phyloP scores from a whole-genome alignment of 1,284 basidiomycete species.

The Neolentinus lepideus region DNA sequence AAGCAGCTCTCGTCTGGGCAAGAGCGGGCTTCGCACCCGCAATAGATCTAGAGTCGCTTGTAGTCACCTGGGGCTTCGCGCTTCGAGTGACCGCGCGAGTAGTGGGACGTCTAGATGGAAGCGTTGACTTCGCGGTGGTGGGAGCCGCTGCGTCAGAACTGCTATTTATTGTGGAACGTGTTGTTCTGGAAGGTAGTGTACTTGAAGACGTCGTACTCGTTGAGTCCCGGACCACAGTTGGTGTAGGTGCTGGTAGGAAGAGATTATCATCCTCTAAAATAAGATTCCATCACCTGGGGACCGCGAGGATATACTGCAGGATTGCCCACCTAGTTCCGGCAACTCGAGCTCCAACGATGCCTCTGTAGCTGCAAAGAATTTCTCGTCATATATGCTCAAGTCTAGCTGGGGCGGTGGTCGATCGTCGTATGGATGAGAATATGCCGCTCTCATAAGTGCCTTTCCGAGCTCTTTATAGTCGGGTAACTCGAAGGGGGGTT shows the following conservation, averaged over 20 bases:
- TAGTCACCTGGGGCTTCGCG: not conserved
- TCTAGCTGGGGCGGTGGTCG: not conserved
- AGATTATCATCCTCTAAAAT: not conserved
- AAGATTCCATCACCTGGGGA: not conserved
- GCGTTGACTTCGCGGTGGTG: not conserved
- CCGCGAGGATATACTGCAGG: not conserved
- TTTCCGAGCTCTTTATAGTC: conserved; percentile 18
- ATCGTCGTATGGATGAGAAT: not conserved
- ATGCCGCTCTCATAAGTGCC: not conserved
- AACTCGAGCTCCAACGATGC: not conserved
- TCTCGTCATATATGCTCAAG: not conserved
- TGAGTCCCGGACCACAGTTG: not conserved
- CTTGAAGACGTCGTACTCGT: not conserved
- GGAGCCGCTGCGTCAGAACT: not conserved
- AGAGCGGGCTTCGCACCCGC: not conserved
- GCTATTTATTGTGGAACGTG: not conserved
- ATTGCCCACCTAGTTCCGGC: not conserved
- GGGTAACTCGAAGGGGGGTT: conserved; percentile 26
- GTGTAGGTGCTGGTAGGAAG: not conserved
- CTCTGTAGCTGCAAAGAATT: not conserved
- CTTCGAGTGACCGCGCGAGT: not conserved
- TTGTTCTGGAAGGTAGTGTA: not conserved
- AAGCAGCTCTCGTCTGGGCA: not conserved
- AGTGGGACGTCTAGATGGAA: not conserved
- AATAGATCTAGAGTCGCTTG: no score